Conservation (phyloP, 2,329 filamentous ascomycete genomes). For the Colletotrichum falcatum region DNA sequence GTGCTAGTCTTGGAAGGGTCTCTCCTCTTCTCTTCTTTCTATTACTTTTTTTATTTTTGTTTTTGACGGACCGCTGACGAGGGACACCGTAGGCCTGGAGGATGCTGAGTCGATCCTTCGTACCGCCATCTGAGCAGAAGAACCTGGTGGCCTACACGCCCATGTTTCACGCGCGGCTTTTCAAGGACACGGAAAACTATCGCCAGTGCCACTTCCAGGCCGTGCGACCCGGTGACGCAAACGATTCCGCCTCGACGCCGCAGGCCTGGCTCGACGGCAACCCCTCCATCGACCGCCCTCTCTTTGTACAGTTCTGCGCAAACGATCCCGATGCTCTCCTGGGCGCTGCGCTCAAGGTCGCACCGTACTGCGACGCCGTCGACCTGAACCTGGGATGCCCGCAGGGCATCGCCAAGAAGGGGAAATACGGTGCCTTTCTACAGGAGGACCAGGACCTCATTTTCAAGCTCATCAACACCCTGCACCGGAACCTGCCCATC, state of each 20-base stretch:
- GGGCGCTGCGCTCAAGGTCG: slow-evolving; percentile 80
- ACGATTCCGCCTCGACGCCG: slow-evolving; percentile 35
- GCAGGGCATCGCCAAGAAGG: slow-evolving; percentile 91
- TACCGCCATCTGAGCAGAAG: slow-evolving; percentile 72
- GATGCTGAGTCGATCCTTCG: slow-evolving; percentile 93
- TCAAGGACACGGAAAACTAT: slow-evolving; percentile 80
- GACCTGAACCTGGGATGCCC: slow-evolving; percentile 97
- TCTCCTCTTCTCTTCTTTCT: no score
- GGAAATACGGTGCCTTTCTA: slow-evolving; percentile 92
- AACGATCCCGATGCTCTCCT: slow-evolving; percentile 87
- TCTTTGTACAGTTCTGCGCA: slow-evolving; percentile 97
- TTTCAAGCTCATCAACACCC: slow-evolving; percentile 82
- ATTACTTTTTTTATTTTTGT: no score
- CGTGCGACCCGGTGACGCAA: slow-evolving; percentile 50
- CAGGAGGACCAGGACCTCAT: slow-evolving; percentile 93
- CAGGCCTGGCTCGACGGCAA: slow-evolving; percentile 85
- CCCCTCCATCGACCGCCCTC: slow-evolving; percentile 82
- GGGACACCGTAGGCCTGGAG: slow-evolving; percentile 81
- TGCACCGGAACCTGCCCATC: slow-evolving; percentile 81
- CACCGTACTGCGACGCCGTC: slow-evolving; percentile 92
- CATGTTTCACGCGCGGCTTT: slow-evolving; percentile 95
- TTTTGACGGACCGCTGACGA: background rate
- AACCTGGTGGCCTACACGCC: slow-evolving; percentile 89
- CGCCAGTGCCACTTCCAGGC: slow-evolving; percentile 86
- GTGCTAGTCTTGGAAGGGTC: slow-evolving; percentile 16